Conservation (phyloP, 371 early-diverging fungal genomes). For the Sporodiniella umbellata region DNA sequence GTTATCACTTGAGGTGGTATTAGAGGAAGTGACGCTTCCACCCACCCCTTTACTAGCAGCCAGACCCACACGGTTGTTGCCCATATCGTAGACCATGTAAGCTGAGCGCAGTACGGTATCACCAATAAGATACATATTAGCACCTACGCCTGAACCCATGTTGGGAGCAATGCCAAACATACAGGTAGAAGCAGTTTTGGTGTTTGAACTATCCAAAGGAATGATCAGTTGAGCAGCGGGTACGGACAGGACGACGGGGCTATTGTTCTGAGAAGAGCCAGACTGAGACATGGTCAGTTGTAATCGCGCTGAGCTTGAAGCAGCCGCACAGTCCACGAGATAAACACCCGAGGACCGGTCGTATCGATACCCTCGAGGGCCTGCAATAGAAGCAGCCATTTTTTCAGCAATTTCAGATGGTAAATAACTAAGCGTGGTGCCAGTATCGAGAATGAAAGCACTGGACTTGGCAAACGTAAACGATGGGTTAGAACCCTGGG, state of each 20-base stretch:
- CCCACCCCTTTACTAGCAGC: slow-evolving; percentile 38
- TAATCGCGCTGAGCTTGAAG: slow-evolving; percentile 22
- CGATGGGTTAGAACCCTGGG: slow-evolving; percentile 8
- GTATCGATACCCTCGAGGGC: slow-evolving; percentile 17
- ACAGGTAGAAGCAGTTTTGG: slow-evolving; percentile 27
- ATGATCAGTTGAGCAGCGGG: slow-evolving; percentile 39
- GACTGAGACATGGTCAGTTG: slow-evolving; percentile 33
- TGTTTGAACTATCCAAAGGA: slow-evolving; percentile 27
- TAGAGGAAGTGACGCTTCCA: slow-evolving; percentile 23
- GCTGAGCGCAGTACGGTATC: slow-evolving; percentile 45
- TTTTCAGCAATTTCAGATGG: slow-evolving; percentile 27
- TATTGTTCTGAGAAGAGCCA: not conserved
- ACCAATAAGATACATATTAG: slow-evolving; percentile 41
- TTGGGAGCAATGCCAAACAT: slow-evolving; percentile 48
- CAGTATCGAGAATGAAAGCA: slow-evolving; percentile 45
- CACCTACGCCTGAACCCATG: slow-evolving; percentile 20
- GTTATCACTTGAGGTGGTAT: slow-evolving; percentile 1
- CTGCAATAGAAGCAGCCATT: slow-evolving; percentile 30
- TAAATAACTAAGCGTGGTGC: slow-evolving; percentile 46
- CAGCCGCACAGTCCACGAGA: slow-evolving; percentile 30
- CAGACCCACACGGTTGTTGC: slow-evolving; percentile 39
- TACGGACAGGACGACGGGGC: slow-evolving; percentile 25
- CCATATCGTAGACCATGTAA: slow-evolving; percentile 48
- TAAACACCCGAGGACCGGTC: slow-evolving; percentile 35
- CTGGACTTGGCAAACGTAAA: slow-evolving; percentile 18